A percentile compares a stretch with the other conserved stretches of the same genome.
Conservation (phyloP, 2,329 filamentous ascomycete species). For the Ceratocystis harringtonii region DNA sequence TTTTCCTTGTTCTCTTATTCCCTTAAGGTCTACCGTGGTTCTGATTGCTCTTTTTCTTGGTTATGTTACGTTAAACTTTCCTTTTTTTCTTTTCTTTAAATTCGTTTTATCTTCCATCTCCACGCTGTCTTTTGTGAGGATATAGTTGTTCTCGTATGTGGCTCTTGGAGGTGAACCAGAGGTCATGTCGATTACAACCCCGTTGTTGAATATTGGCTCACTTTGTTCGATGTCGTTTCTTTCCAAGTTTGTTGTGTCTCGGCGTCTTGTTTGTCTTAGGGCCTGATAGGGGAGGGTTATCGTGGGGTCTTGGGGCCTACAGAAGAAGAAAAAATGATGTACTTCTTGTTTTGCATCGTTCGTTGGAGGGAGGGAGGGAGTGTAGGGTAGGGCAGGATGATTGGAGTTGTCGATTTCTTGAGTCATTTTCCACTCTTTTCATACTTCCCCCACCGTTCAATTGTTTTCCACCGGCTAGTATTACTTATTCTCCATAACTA, state of each 20-base stretch:
- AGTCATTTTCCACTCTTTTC: too few species aligned
- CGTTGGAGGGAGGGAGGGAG: too few species aligned
- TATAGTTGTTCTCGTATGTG: neutral
- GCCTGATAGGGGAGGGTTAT: too few species aligned
- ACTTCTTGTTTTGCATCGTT: too few species aligned
- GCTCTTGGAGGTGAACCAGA: neutral
- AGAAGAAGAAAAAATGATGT: too few species aligned
- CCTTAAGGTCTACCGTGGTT: slow-evolving; percentile 1
- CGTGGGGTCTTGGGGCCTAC: too few species aligned
- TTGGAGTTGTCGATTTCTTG: too few species aligned
- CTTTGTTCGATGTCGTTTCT: neutral
- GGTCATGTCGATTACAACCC: neutral
- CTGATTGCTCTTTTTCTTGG: slow-evolving; percentile 14
- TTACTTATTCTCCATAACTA: neutral
- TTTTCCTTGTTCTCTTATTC: slow-evolving; percentile 16
- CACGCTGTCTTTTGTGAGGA: slow-evolving; percentile 12
- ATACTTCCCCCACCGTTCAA: too few species aligned
- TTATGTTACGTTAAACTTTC: slow-evolving; percentile 19
- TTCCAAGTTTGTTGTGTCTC: slow-evolving; percentile 3
- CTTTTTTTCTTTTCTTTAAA: slow-evolving; percentile 15
- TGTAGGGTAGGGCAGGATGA: too few species aligned
- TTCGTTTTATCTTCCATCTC: slow-evolving; percentile 19
- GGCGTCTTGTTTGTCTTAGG: neutral
- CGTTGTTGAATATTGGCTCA: too few species aligned
- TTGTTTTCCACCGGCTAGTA: too few species aligned